phyloP scores from a whole-genome alignment of 2,329 filamentous ascomycete species.

The Sclerotinia subarctica region DNA sequence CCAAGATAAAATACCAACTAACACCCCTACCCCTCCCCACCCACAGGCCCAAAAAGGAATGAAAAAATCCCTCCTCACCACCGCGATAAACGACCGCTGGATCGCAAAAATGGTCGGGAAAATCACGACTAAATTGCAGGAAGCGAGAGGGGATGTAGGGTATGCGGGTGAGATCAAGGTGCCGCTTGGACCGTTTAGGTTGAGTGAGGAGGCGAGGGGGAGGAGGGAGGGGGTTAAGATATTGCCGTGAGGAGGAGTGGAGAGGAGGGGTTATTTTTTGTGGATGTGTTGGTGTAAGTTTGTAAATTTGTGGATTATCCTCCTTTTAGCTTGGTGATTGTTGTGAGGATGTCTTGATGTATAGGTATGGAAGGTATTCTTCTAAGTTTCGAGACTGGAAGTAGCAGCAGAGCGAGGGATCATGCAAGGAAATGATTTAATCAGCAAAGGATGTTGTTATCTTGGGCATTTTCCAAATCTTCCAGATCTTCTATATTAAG shows the following conservation, averaged over 20 bases:
- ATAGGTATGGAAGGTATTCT: background rate
- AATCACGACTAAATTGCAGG: slow-evolving; percentile 48
- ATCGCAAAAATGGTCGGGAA: slow-evolving; percentile 53
- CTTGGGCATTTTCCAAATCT: background rate
- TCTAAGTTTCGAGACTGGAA: background rate
- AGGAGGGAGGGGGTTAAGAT: slow-evolving; percentile 31
- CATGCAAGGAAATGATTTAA: background rate
- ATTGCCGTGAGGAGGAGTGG: slow-evolving; percentile 22
- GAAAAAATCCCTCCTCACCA: slow-evolving; percentile 43
- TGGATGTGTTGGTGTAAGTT: background rate
- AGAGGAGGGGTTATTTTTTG: background rate
- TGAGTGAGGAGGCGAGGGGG: slow-evolving; percentile 19
- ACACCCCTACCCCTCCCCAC: background rate
- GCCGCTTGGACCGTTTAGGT: slow-evolving; percentile 28
- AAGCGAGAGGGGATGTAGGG: slow-evolving; percentile 49
- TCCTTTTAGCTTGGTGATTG: background rate
- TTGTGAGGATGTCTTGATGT: no score
- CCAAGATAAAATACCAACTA: background rate
- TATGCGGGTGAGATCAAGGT: slow-evolving; percentile 49
- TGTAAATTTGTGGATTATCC: background rate
- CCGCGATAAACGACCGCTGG: slow-evolving; percentile 52
- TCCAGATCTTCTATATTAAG: background rate
- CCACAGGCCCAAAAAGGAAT: background rate
- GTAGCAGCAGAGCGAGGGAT: background rate
- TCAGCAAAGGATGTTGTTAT: background rate